Conservation (phyloP, 164 flowering plant genomes). For the Piper betle region DNA sequence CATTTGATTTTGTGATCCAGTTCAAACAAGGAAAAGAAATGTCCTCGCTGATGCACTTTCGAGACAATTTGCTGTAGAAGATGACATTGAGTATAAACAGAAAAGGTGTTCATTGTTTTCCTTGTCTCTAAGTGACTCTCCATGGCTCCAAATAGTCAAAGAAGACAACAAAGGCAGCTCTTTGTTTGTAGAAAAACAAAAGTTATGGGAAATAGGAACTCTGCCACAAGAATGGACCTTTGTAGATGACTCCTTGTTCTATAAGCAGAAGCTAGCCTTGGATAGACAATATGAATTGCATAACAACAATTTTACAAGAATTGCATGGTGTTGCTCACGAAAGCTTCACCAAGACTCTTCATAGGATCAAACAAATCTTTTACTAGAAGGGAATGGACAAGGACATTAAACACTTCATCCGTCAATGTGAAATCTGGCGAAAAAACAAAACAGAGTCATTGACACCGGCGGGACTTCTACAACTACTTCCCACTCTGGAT, state of each 20-base stretch:
- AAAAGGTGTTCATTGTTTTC: too few species aligned
- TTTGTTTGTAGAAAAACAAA: background rate
- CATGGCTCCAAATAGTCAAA: background rate
- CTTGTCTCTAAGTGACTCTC: background rate
- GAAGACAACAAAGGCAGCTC: too few species aligned
- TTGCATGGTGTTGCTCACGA: background rate
- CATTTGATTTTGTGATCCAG: too few species aligned
- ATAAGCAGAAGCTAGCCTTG: background rate
- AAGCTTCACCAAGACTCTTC: background rate
- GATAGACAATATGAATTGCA: too few species aligned
- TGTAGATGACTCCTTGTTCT: background rate
- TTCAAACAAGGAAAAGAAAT: too few species aligned
- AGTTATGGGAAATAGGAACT: background rate
- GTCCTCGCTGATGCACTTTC: too few species aligned
- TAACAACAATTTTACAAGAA: too few species aligned
- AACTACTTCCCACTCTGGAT: background rate
- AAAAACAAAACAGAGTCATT: background rate
- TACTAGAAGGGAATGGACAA: background rate
- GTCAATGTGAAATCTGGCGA: background rate
- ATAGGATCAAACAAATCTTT: background rate
- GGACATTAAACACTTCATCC: background rate
- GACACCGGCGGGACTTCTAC: slow-evolving; percentile 1
- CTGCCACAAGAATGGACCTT: background rate
- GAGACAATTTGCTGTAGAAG: background rate
- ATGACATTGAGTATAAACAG: background rate